phyloP scores from a whole-genome alignment of 495 filamentous ascomycete species.

The Glonium stellatum region DNA sequence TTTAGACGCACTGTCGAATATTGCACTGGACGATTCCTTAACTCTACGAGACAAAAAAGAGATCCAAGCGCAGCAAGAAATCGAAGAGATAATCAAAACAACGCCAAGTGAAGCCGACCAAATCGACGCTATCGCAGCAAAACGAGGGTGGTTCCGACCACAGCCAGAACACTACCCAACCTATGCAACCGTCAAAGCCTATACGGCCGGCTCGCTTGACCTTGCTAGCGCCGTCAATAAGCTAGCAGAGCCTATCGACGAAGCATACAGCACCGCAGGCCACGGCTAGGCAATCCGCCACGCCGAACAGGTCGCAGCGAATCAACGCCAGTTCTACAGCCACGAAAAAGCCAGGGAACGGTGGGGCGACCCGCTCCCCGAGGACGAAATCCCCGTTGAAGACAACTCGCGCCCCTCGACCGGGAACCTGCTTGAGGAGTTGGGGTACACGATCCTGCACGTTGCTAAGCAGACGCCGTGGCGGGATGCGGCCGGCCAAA shows the following conservation, averaged over 20 bases:
- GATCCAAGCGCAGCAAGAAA: background rate
- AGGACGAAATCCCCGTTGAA: background rate
- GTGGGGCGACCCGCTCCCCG: background rate
- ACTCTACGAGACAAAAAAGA: too few species aligned
- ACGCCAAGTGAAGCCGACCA: background rate
- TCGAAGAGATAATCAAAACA: background rate
- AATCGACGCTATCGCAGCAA: background rate
- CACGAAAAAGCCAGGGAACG: background rate
- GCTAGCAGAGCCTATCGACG: background rate
- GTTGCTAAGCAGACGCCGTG: slow-evolving; percentile 4
- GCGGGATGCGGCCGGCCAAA: background rate
- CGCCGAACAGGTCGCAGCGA: background rate
- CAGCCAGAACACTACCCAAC: background rate
- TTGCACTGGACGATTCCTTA: too few species aligned
- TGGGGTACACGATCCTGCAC: slow-evolving; percentile 10
- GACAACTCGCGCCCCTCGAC: background rate
- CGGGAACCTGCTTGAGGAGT: background rate
- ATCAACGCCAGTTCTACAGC: background rate
- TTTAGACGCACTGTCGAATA: too few species aligned
- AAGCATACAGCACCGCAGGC: background rate
- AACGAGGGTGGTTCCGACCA: background rate
- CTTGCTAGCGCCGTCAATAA: background rate
- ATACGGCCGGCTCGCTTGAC: background rate
- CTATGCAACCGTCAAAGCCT: background rate
- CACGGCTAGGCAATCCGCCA: background rate